These are phyloP conservation scores for Lactarius sanguifluus DNA, from an alignment of 768 basidiomycete genomes.

Conservation along the genomic window DNA sequence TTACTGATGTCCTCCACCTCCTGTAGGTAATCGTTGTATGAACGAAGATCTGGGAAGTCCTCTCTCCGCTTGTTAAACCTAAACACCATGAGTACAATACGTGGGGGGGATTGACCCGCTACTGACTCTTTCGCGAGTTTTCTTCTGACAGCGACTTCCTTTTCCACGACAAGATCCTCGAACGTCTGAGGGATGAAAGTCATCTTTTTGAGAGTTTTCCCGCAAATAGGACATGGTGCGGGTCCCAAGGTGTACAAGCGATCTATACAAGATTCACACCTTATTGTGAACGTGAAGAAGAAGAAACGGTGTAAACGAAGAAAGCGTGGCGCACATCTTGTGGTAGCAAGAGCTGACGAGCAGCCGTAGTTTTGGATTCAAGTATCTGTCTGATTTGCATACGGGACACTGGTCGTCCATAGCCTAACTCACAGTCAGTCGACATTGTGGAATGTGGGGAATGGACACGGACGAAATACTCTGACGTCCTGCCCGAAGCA, in stretches of 20 bases:
- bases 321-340: constrained; percentile 70
- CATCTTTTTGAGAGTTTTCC: constrained; percentile 81
- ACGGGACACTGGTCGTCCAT: constrained; percentile 97
- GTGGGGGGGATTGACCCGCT: background rate
- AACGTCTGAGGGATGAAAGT: constrained; percentile 97
- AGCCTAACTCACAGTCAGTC: constrained; percentile 45
- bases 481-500: constrained; percentile 75
- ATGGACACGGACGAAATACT: constrained; percentile 65
- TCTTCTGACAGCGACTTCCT: constrained; percentile 87
- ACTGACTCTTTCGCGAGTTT: constrained; percentile 87
- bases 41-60: constrained; percentile 76
- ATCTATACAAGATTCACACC: constrained; percentile 99
- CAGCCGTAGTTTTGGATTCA: constrained; percentile 91
- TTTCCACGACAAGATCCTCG: constrained; percentile 89
- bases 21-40: constrained; percentile 95
- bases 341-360: constrained; percentile 97
- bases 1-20: constrained; percentile 89
- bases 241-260: constrained; percentile 94
- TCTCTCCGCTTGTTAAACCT: constrained; percentile 95
- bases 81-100: background rate
- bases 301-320: background rate
- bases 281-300: constrained; percentile 34
- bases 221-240: constrained; percentile 93
- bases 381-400: constrained; percentile 93
- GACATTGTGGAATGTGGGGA: constrained; percentile 3